Base-by-base conservation (phyloP, 2,329 filamentous ascomycete species). In the Chaetomium sp. region DNA sequence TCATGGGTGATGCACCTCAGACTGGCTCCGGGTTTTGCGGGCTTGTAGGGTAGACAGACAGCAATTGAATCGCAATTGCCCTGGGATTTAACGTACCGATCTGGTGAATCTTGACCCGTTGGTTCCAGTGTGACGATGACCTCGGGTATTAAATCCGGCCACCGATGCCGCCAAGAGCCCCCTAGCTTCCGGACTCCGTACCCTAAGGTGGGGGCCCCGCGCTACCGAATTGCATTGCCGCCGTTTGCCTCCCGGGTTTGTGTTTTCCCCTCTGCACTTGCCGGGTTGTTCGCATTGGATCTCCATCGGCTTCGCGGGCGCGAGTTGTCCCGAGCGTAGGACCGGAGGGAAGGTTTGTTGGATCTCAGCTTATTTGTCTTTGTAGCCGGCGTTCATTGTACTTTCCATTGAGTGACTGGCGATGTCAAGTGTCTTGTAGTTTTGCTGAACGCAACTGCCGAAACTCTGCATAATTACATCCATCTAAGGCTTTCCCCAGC, bases 211-310 rank as follows among this genome's bases (percentile, higher is more conserved):
- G 65, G 54, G 64, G 47, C 61, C 61, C 57, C 65, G 60, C 65
- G 65, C 60, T 70, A 67, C 67, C 64, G 67, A 64, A 4, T 29
- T 50, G 19, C 31, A 66, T 33, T 70, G 67, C 68, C 67, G 65
- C 60, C 55, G 38, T 59, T 63, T 38, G 56, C 60, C 56, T 65
- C 56, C 65, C 68, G 68, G 68, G 19, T 66, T 55, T 70, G 69
- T 53, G 49, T 69, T 70, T 69, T 69, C 68, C 69, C 56, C 59
- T 25, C 42, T 57, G 63, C 54, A 64, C 54, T 62, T 62, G 50
- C 64, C 64, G 68, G 60, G 23, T 19, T 10, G 57, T 29, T 42
- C 42, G 53, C 42, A 53, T 42, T 29, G 53, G 29, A 56, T 57
- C 63, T 60, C 65, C 65, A 63, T 67, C 57, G 57, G 45, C 58